Base-by-base conservation (phyloP, 2,329 filamentous ascomycete genomes). In the Colletotrichum sp. region DNA sequence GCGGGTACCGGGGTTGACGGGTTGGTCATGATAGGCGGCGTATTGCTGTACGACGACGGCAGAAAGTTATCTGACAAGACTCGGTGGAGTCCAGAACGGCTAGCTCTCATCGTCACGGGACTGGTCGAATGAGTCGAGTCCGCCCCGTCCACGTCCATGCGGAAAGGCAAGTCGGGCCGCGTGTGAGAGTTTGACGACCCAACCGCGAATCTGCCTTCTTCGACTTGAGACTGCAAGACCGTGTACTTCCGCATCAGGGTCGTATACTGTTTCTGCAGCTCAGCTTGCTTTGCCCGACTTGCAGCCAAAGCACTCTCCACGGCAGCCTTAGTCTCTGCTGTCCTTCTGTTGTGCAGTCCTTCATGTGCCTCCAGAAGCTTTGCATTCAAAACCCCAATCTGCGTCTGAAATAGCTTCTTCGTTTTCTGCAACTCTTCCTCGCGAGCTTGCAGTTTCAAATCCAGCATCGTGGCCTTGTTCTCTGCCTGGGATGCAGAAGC, bases 401-500 rank as follows among this genome's bases (percentile, higher is more conserved):
- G 89, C 7, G 83, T 83, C 72, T 89, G 82, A 75, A 90, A 90
- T n/a, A 86, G 80, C 38, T 81, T 82, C 76, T 82, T 86, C 32
- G 83, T 84, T 66, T 85, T 84, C 67, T 85, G 82, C 3, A 90
- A 80, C 64, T 92, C 89, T n/a, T 80, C 79, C 60, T 90, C 87
- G 24, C 85, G 85, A 8, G 87, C 89, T 57, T 82, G 84, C 76
- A 96, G 84, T 78, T 92, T 89, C 85, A 92, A 86, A 63, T 88
- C 87, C 26, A 94, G 85, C 70, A 89, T 86, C 78, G 93, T 89
- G 8, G 92, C 88, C 67, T 91, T 89, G 71, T 88, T 90, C 48
- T 92, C 88, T 15, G 93, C 88, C 34, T 90, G 86, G 18, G 91
- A 89, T 2, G 92, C 90, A 32, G 90, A 88, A n/a, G 90, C 88